Conservation (phyloP, 2,329 filamentous ascomycete species). For the Cyclaneusma minus region DNA sequence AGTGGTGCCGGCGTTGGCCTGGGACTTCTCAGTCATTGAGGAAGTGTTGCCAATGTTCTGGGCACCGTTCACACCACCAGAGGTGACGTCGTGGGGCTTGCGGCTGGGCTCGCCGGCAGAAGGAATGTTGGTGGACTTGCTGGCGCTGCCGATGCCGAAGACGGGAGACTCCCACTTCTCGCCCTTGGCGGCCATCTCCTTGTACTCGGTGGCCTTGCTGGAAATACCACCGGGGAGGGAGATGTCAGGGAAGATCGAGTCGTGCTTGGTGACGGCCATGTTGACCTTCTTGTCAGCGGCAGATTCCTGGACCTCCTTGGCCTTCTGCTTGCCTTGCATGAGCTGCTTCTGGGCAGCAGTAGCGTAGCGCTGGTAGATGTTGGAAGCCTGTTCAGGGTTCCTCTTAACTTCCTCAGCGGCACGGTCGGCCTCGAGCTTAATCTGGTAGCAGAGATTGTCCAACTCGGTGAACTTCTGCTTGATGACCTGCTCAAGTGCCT, state of each 20-base stretch:
- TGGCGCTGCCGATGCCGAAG: constrained; percentile 71
- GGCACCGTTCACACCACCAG: constrained; percentile 11
- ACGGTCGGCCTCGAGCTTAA: constrained; percentile 72
- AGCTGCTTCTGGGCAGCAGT: constrained; percentile 59
- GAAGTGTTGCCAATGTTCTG: constrained; percentile 4
- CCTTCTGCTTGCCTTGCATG: constrained; percentile 65
- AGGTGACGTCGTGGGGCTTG: constrained; percentile 25
- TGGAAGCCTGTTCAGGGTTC: constrained; percentile 59
- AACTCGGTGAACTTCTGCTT: constrained; percentile 65
- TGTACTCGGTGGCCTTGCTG: constrained; percentile 88
- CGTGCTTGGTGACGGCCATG: constrained; percentile 69
- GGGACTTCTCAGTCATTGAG: background rate
- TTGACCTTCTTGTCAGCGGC: constrained; percentile 64
- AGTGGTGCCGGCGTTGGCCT: too few species aligned
- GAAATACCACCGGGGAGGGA: constrained; percentile 77
- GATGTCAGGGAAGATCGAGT: constrained; percentile 85
- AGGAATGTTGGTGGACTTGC: constrained; percentile 59
- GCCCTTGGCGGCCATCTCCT: constrained; percentile 71
- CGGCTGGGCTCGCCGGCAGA: constrained; percentile 33
- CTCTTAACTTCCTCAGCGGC: constrained; percentile 48
- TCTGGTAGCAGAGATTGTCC: constrained; percentile 56
- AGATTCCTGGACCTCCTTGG: constrained; percentile 40
- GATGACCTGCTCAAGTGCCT: constrained; percentile 79
- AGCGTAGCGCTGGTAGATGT: constrained; percentile 77
- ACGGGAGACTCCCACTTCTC: constrained; percentile 91